Conservation (phyloP, 768 basidiomycete genomes). For the Amanita exitialis region DNA sequence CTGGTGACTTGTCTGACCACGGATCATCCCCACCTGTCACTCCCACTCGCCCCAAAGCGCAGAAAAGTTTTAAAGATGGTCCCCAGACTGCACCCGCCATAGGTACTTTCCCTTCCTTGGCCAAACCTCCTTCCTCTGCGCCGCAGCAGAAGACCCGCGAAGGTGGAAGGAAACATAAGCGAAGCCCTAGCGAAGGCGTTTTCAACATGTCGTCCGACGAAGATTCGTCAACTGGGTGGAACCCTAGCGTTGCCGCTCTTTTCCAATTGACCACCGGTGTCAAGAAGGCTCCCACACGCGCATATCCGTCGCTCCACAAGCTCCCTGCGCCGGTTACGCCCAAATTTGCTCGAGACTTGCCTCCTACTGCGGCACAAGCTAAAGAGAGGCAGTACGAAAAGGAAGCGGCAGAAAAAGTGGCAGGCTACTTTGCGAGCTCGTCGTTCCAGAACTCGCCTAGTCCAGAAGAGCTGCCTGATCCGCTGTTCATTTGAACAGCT, state of each 20-base stretch:
- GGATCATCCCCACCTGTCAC: slow-evolving; percentile 37
- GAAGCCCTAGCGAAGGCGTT: slow-evolving; percentile 65
- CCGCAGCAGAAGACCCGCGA: slow-evolving; percentile 18
- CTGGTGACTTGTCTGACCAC: slow-evolving; percentile 21
- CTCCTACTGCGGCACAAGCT: neutral
- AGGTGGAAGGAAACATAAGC: slow-evolving; percentile 33
- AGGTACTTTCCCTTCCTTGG: slow-evolving; percentile 13
- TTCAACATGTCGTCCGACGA: slow-evolving; percentile 72
- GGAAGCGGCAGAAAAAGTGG: slow-evolving; percentile 23
- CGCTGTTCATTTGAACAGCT: slow-evolving; percentile 37
- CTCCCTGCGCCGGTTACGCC: neutral
- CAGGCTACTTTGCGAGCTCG: slow-evolving; percentile 67
- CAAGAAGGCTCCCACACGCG: neutral
- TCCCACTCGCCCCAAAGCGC: slow-evolving; percentile 28
- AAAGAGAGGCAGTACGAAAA: slow-evolving; percentile 20
- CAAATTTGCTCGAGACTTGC: neutral
- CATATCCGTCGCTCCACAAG: neutral
- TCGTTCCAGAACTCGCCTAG: slow-evolving; percentile 82
- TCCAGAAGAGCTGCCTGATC: slow-evolving; percentile 71
- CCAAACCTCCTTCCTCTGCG: slow-evolving; percentile 25
- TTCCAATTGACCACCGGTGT: slow-evolving; percentile 17
- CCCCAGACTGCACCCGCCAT: slow-evolving; percentile 44
- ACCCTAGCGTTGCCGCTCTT: slow-evolving; percentile 15
- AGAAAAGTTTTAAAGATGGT: slow-evolving; percentile 23
- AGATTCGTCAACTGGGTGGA: slow-evolving; percentile 31